Evolutionary conservation across 1,284 basidiomycete genomes (phyloP).

Genomic region (Crepidotus sp.): DNA sequence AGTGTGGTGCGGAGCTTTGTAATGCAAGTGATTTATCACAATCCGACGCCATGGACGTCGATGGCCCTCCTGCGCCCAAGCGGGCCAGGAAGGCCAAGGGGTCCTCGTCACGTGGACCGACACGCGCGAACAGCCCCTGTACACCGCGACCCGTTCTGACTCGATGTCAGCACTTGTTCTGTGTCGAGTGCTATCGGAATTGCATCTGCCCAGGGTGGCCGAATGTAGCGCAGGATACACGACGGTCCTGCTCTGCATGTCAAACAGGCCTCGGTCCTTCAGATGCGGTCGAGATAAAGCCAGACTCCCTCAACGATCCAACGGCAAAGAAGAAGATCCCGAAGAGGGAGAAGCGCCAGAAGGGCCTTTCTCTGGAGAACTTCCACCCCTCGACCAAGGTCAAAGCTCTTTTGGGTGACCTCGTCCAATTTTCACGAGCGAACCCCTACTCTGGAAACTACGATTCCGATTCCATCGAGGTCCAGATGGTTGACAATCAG

Average conservation of each 20-base stretch:
- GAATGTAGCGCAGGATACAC: slow-evolving; percentile 46
- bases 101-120: slow-evolving; percentile 49
- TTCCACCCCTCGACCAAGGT: slow-evolving; percentile 82
- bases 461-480: slow-evolving; percentile 59
- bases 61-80: slow-evolving; percentile 44
- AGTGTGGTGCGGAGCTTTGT: slow-evolving; percentile 74
- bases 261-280: slow-evolving; percentile 48
- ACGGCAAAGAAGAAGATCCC: slow-evolving; percentile 51
- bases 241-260: slow-evolving; percentile 69
- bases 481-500: slow-evolving; percentile 65
- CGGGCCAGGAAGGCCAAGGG: slow-evolving; percentile 56
- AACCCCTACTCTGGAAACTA: slow-evolving; percentile 85
- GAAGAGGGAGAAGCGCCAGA: slow-evolving; percentile 65
- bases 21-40: slow-evolving; percentile 36
- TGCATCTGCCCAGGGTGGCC: slow-evolving; percentile 77
- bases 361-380: slow-evolving; percentile 46
- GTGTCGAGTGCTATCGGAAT: slow-evolving; percentile 70
- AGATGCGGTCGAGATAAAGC: slow-evolving; percentile 74
- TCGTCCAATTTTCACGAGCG: slow-evolving; percentile 64
- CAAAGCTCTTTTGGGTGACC: slow-evolving; percentile 66
- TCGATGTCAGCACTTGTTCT: slow-evolving; percentile 90
- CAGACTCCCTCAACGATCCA: slow-evolving; percentile 32
- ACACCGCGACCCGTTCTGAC: slow-evolving; percentile 65
- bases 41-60: slow-evolving; percentile 41
- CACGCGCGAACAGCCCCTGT: slow-evolving; percentile 60